Percentiles rank a stretch among this genome's conserved stretches.
Conservation (phyloP, 1,139 yeast genomes). For the Suhomyces panamericanus region DNA sequence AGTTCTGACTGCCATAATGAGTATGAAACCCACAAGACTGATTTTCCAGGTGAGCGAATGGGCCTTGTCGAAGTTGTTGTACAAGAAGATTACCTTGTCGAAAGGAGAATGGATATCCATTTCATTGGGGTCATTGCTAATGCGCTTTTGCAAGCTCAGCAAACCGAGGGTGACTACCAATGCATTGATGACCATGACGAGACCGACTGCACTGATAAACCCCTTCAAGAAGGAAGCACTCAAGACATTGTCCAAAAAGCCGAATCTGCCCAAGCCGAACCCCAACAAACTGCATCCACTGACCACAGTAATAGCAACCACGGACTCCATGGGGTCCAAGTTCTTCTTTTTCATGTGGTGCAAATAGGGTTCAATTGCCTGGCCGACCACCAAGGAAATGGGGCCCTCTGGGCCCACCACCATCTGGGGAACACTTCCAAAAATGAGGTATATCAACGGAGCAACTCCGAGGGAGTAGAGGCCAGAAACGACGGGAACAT, state of each 20-base stretch:
- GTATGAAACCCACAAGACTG: slow-evolving; percentile 48
- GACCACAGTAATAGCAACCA: slow-evolving; percentile 71
- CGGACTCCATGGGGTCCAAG: slow-evolving; percentile 61
- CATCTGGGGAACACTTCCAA: slow-evolving; percentile 96
- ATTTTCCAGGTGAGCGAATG: slow-evolving; percentile 55
- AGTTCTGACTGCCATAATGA: slow-evolving; percentile 41
- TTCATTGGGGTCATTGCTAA: slow-evolving; percentile 34
- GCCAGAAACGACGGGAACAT: slow-evolving; percentile 87
- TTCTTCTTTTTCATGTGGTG: slow-evolving; percentile 48
- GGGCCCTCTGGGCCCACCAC: slow-evolving; percentile 98
- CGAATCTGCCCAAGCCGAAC: slow-evolving; percentile 81
- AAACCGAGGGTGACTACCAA: slow-evolving; percentile 73
- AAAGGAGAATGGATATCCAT: slow-evolving; percentile 75
- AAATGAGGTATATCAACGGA: slow-evolving; percentile 75
- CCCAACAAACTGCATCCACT: slow-evolving; percentile 76
- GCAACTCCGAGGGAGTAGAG: slow-evolving; percentile 78
- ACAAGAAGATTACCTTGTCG: slow-evolving; percentile 63
- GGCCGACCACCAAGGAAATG: slow-evolving; percentile 86
- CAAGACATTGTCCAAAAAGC: slow-evolving; percentile 84
- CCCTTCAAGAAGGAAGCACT: slow-evolving; percentile 84
- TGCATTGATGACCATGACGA: slow-evolving; percentile 84
- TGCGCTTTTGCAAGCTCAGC: slow-evolving; percentile 34
- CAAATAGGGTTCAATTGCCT: slow-evolving; percentile 71
- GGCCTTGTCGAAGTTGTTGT: slow-evolving; percentile 37
- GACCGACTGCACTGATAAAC: slow-evolving; percentile 89